Percentiles rank a stretch among this genome's conserved stretches.
Evolutionary conservation across 225 moss, liverwort and hornwort species (phyloP).

Genomic region (Pseudisothecium myosuroides): DNA sequence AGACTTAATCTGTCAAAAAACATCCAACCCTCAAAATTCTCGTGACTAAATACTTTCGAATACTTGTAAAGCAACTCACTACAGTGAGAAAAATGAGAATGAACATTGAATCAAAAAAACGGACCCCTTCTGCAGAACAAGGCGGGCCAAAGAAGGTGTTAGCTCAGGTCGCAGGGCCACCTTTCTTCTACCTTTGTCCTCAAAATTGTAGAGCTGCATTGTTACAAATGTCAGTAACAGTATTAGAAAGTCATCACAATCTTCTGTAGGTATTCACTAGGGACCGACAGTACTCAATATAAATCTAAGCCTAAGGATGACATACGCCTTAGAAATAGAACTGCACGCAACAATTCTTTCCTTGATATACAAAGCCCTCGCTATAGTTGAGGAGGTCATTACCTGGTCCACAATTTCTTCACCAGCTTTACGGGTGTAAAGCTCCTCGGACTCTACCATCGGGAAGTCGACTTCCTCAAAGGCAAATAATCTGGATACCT

Average conservation of each 20-base stretch:
- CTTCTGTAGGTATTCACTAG: neutral
- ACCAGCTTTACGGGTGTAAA: conserved; percentile 91
- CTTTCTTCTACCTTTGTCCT: conserved; percentile 79
- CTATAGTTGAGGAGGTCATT: neutral
- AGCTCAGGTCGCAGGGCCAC: conserved; percentile 91
- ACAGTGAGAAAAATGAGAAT: neutral
- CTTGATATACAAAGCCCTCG: neutral
- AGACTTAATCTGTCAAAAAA: neutral
- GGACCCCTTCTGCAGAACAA: conserved; percentile 87
- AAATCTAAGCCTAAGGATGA: neutral
- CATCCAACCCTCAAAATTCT: neutral
- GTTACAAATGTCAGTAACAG: neutral
- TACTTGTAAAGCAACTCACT: neutral
- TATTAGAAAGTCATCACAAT: neutral
- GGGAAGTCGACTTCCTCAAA: conserved; percentile 97
- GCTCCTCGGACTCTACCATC: conserved; percentile 90
- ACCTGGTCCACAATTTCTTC: conserved; percentile 98
- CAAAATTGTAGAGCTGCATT: conserved; percentile 92
- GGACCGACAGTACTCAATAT: neutral
- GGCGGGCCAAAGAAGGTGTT: conserved; percentile 88
- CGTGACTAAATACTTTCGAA: neutral
- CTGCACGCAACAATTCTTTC: neutral
- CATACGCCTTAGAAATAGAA: neutral
- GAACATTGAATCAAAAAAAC: neutral
- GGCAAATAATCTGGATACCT: conserved; percentile 86